Percentiles rank a stretch among this genome's conserved stretches.
These are phyloP conservation scores for Streptanthus diversifolius DNA, from an alignment of 345 rosid genomes.

Conservation along the genomic window DNA sequence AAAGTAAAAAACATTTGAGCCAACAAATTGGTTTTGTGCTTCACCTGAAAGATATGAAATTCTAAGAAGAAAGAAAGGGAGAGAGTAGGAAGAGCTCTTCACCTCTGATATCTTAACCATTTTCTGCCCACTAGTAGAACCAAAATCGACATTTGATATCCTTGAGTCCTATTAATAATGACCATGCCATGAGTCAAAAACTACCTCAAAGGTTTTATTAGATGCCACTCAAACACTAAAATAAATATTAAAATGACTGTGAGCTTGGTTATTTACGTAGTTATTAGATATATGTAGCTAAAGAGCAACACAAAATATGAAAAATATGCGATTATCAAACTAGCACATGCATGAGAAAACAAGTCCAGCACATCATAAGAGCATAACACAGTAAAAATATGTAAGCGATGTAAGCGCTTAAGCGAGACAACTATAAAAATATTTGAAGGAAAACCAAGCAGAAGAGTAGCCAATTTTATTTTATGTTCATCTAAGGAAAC, in stretches of 20 bases:
- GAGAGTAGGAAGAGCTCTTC: slow-evolving; percentile 27
- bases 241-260: neutral
- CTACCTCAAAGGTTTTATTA: neutral
- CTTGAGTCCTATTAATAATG: slow-evolving; percentile 47
- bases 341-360: slow-evolving; percentile 10
- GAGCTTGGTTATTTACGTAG: neutral
- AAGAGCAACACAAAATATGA: neutral
- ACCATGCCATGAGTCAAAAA: slow-evolving; percentile 17
- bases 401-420: neutral
- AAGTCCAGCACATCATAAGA: slow-evolving; percentile 6
- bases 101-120: slow-evolving; percentile 71
- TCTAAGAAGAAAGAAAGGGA: slow-evolving; percentile 5
- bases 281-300: neutral
- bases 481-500: slow-evolving; percentile 1
- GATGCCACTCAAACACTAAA: neutral
- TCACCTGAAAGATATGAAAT: slow-evolving; percentile 11
- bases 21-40: neutral
- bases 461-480: neutral
- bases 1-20: neutral
- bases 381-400: neutral
- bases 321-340: neutral
- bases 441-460: neutral
- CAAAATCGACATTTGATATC: slow-evolving; percentile 64
- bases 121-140: slow-evolving; percentile 54
- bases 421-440: neutral